Base-by-base conservation (phyloP, 1,139 yeast genomes). In the Tardiomyces digboiensis region DNA sequence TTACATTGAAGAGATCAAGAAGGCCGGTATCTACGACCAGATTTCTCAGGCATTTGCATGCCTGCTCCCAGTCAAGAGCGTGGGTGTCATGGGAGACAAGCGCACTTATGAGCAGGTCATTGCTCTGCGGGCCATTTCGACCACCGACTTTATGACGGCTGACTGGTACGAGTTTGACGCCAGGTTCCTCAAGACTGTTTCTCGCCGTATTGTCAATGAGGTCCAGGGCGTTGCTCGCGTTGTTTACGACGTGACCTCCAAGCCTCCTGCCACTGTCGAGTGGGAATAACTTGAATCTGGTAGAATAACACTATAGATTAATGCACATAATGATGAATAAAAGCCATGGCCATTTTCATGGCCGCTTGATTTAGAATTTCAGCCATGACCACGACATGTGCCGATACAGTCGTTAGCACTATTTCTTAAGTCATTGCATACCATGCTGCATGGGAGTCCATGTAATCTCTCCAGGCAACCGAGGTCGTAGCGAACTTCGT, bases 41-140 rank as follows among this genome's bases (percentile, higher is more conserved):
- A 91, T 93, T 56, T 85, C 97, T 40, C 99, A 91, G 72, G 98
- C 98, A 16, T 91, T 93, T 64, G 99, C 98, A 48, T 91, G 95
- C 53, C 75, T 91, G 58, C 75, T 91, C 61, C 99, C 99, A 20
- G 98, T 93, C 56, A 89, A 88, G 71, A 84, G 97, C 45, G 99
- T 91, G 47, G 99, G 99, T 72, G 99, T 91, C 54, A 87, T 87
- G 96, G 99, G 99, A 62, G 99, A 91, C 69, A 95, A 91, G 75
- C 83, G 99, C 74, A 88, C 97, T 49, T 93, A 91, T 65, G 98
- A 93, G 66, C 99, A 91, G 72, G 99, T 91, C 52, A 91, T 93
- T 72, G 98, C 98, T 39, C 78, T 91, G 64, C 82, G 99, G 71
- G 98, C 98, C 55, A 87, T 91, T 58, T 97, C 89, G 72, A 93